phyloP scores from a whole-genome alignment of 116 monocot species.

The Trichopus zeylanicus region DNA sequence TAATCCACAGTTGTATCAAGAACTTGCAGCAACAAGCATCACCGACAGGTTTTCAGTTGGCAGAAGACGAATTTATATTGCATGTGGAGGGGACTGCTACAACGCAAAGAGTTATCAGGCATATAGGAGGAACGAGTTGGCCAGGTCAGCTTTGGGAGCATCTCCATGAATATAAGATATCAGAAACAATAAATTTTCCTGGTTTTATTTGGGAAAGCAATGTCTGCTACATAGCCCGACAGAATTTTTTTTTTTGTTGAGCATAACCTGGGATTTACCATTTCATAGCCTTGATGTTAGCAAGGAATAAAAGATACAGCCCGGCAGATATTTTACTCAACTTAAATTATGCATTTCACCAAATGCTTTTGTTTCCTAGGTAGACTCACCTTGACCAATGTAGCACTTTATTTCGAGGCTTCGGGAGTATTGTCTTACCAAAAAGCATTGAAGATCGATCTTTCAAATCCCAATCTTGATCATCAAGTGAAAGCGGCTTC shows the following conservation, averaged over 20 bases:
- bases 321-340: too few species aligned
- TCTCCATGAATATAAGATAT: neutral
- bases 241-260: too few species aligned
- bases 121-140: constrained; percentile 72
- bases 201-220: too few species aligned
- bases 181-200: neutral
- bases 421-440: constrained; percentile 75
- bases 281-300: too few species aligned
- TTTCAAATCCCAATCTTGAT: constrained; percentile 33
- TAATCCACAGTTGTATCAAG: constrained; percentile 33
- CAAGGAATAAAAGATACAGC: too few species aligned
- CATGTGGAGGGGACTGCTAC: constrained; percentile 76
- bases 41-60: constrained; percentile 65
- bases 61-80: constrained; percentile 71
- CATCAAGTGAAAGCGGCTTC: constrained; percentile 60
- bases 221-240: too few species aligned
- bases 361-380: constrained; percentile 24
- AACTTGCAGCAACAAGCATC: constrained; percentile 43
- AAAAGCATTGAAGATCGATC: constrained; percentile 53
- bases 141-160: constrained; percentile 36
- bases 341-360: too few species aligned
- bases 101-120: constrained; percentile 71
- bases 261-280: too few species aligned
- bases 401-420: constrained; percentile 85
- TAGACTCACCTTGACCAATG: constrained; percentile 73